Evolutionary conservation across 2,329 filamentous ascomycete genomes (phyloP), one percentile per base, ranked within the genome.

Genomic region (Alternaria conjuncta): DNA sequence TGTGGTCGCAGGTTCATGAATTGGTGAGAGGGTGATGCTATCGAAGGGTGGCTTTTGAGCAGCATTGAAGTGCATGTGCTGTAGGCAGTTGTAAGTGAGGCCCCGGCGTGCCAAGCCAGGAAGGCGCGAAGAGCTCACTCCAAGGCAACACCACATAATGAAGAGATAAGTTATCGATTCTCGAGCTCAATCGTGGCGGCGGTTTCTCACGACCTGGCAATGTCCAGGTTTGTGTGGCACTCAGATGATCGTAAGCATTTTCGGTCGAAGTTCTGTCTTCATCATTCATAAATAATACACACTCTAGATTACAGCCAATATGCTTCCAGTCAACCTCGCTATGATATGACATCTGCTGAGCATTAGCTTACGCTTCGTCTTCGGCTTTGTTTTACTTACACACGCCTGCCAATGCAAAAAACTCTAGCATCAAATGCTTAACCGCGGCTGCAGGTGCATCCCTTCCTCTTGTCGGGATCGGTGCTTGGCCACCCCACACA

Each of bases 401-500:
- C 13, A 53, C 21, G 23, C 23, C 32, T 6, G 18, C 28, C 18
- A 6, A 4, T 49, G 4, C 12, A 9, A 26, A 12, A 25, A 50
- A 36, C 10, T 18, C 5, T 6, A 23, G 32, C 15, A 12, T 6
- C 9, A 53, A 15, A 23, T 28, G 41, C 15, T 62, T 54, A 71
- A 18, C 44, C 69, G 6, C 8, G 30, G 60, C 54, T 63, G 69
- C 69, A 71, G 18, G 60, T 65, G 62, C 69, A 71, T 8, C 69
- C 69, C 51, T 70, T 70, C 26, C 61, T 62, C 23, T 47, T 28
- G 6, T 53, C 55, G 4, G 55, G 63, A 11, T 70, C 57, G 4
- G 60, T 55, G 30, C 7, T n/a, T 18, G 69, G 69, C 65, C 65
- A 71, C 5, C 41, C 23, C 15, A 71, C 69, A 44, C 69, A 71